These are phyloP conservation scores for Meira miltonrushii DNA, from an alignment of 1,284 basidiomycete species.

Conservation along the genomic window DNA sequence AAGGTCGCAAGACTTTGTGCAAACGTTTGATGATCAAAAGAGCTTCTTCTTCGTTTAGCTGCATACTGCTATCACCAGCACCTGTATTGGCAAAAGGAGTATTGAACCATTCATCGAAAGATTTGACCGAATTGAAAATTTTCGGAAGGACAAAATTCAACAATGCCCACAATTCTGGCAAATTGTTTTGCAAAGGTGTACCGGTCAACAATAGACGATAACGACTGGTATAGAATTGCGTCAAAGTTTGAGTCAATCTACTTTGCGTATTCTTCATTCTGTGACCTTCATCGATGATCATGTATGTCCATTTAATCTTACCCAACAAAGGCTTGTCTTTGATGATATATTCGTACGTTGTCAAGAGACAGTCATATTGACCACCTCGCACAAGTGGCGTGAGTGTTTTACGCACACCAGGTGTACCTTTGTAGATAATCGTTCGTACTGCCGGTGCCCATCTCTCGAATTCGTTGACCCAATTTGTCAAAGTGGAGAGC, in stretches of 20 bases:
- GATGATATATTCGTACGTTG: slow-evolving; percentile 53
- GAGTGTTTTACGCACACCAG: slow-evolving; percentile 46
- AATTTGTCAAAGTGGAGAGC: slow-evolving; percentile 51
- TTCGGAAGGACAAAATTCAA: slow-evolving; percentile 97
- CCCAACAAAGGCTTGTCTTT: slow-evolving; percentile 52
- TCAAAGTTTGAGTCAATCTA: slow-evolving; percentile 87
- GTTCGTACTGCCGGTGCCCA: slow-evolving; percentile 50
- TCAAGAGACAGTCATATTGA: slow-evolving; percentile 50
- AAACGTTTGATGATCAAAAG: slow-evolving; percentile 93
- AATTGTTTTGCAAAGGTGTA: slow-evolving; percentile 96
- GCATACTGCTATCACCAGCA: slow-evolving; percentile 72
- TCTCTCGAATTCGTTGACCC: slow-evolving; percentile 52
- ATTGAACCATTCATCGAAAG: slow-evolving; percentile 99
- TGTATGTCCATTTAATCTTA: slow-evolving; percentile 52
- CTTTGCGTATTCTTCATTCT: slow-evolving; percentile 99
- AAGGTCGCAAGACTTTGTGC: slow-evolving; percentile 96
- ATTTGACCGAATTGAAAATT: slow-evolving; percentile 99
- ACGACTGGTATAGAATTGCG: slow-evolving; percentile 84
- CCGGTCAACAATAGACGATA: slow-evolving; percentile 95
- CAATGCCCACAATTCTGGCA: slow-evolving; percentile 94
- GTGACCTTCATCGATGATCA: slow-evolving; percentile 65
- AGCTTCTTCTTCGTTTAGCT: slow-evolving; percentile 99
- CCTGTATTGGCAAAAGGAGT: slow-evolving; percentile 98
- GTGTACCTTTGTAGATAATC: slow-evolving; percentile 51
- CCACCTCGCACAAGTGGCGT: slow-evolving; percentile 39